Percentiles rank a stretch among this genome's conserved stretches.
These are phyloP conservation scores for Pythium oligandrum DNA, from an alignment of 352 stramenopile species.

Conservation along the genomic window DNA sequence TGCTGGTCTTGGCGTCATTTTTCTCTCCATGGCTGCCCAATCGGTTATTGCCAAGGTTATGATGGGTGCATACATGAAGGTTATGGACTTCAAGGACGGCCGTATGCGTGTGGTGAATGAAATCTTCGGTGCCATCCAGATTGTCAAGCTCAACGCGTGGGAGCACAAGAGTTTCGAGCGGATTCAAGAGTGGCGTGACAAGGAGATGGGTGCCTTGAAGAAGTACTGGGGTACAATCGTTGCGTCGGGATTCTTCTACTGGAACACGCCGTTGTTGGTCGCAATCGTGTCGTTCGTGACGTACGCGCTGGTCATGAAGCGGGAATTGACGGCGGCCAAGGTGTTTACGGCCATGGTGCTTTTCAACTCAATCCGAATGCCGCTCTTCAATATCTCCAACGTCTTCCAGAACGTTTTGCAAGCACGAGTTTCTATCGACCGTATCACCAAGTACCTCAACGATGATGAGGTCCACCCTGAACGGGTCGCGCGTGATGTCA, in stretches of 20 bases:
- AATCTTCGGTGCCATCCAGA: conserved; percentile 45
- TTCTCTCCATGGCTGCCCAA: conserved; percentile 7
- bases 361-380: too few relatives aligned
- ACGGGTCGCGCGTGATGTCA: background rate
- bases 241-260: conserved; percentile 42
- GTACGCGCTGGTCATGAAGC: conserved; percentile 27
- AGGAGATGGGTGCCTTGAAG: conserved; percentile 50
- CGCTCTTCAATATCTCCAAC: too few relatives aligned
- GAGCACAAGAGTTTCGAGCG: conserved; percentile 67
- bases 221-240: conserved; percentile 48
- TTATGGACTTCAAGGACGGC: conserved; percentile 15
- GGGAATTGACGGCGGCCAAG: conserved; percentile 30
- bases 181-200: conserved; percentile 40
- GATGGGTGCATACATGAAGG: conserved; percentile 1
- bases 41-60: background rate
- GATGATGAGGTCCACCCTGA: conserved; percentile 6
- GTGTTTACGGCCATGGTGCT: too few relatives aligned
- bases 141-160: conserved; percentile 90
- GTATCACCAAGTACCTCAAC: too few relatives aligned
- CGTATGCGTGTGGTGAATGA: conserved; percentile 26
- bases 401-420: too few relatives aligned
- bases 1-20: conserved; percentile 23
- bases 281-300: conserved; percentile 28
- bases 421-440: too few relatives aligned
- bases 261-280: conserved; percentile 17